Evolutionary conservation across 2,329 filamentous ascomycete genomes (phyloP).

Genomic region (Magnaporthiopsis incrustans): DNA sequence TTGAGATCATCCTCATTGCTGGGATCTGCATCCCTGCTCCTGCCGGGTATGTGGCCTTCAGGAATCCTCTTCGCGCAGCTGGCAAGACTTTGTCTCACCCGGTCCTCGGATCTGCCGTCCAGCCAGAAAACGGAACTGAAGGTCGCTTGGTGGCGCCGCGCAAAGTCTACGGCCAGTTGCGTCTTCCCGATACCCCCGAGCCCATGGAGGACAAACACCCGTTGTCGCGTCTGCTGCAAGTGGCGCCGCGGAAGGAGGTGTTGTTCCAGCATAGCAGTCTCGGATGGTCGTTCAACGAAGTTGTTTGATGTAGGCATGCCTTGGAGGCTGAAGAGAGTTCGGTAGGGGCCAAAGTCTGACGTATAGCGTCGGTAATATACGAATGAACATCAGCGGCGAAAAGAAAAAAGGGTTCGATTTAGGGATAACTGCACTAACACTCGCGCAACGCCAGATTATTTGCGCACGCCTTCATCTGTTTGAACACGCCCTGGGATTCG

Average conservation of each 20-base stretch:
- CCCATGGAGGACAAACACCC: slow-evolving; percentile 14
- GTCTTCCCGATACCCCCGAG: slow-evolving; percentile 15
- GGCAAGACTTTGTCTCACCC: slow-evolving; percentile 21
- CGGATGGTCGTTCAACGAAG: slow-evolving; percentile 14
- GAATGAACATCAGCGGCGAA: too few relatives aligned
- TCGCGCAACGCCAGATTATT: slow-evolving; percentile 12
- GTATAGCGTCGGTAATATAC: not conserved
- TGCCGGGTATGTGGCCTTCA: slow-evolving; percentile 14
- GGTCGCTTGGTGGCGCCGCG: slow-evolving; percentile 13
- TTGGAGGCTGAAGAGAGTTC: slow-evolving; percentile 13
- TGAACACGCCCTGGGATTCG: slow-evolving; percentile 12
- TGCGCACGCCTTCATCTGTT: slow-evolving; percentile 15
- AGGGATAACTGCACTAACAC: slow-evolving; percentile 12
- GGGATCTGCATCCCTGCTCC: slow-evolving; percentile 9
- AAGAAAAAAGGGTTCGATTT: too few relatives aligned
- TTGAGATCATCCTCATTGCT: slow-evolving; percentile 14
- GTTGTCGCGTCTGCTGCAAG: slow-evolving; percentile 8
- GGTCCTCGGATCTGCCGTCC: slow-evolving; percentile 21
- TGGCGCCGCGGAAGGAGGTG: slow-evolving; percentile 12
- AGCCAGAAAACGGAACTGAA: slow-evolving; percentile 26
- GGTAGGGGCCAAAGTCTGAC: slow-evolving; percentile 12
- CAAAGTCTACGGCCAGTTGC: slow-evolving; percentile 15
- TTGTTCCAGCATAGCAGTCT: slow-evolving; percentile 13
- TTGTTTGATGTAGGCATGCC: slow-evolving; percentile 14
- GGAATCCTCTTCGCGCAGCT: slow-evolving; percentile 15